Percentiles rank a stretch among this genome's conserved stretches.
phyloP scores from a whole-genome alignment of 345 rosid genomes.

The Syzygium jambos region DNA sequence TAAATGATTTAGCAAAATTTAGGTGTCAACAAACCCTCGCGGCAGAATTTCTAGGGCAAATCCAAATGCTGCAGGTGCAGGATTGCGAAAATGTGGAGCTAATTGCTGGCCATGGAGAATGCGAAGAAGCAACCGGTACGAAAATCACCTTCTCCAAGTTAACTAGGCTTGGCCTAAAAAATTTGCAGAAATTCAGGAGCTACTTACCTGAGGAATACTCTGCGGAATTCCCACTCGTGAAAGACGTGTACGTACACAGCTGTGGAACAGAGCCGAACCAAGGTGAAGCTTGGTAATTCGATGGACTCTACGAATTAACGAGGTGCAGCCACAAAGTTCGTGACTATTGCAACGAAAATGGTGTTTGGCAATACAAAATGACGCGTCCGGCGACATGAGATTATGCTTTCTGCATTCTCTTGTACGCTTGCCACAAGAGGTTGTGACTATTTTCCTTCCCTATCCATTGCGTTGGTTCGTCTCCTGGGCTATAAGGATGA shows the following conservation, averaged over 20 bases:
- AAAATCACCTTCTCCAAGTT: neutral
- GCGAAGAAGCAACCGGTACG: rapidly evolving
- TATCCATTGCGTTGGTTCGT: neutral
- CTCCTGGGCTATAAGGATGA: neutral
- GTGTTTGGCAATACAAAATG: too few species aligned
- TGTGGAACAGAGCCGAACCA: neutral
- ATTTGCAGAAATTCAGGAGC: neutral
- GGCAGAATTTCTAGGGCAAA: rapidly evolving
- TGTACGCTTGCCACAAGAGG: neutral
- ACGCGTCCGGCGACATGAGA: too few species aligned
- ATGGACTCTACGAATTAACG: too few species aligned
- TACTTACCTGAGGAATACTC: neutral
- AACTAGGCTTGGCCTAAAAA: rapidly evolving
- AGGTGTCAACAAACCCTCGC: too few species aligned
- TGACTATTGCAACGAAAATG: too few species aligned
- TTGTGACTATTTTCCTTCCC: neutral
- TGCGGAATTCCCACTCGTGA: neutral
- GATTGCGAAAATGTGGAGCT: neutral
- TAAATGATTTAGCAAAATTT: too few species aligned
- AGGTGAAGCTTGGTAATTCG: too few species aligned
- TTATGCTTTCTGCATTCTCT: neutral
- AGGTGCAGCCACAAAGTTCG: too few species aligned
- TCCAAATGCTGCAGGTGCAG: rapidly evolving
- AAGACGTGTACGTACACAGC: rapidly evolving
- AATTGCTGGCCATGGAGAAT: neutral